Conservation (phyloP, 2,329 filamentous ascomycete species). For the Aspergillus candidus region DNA sequence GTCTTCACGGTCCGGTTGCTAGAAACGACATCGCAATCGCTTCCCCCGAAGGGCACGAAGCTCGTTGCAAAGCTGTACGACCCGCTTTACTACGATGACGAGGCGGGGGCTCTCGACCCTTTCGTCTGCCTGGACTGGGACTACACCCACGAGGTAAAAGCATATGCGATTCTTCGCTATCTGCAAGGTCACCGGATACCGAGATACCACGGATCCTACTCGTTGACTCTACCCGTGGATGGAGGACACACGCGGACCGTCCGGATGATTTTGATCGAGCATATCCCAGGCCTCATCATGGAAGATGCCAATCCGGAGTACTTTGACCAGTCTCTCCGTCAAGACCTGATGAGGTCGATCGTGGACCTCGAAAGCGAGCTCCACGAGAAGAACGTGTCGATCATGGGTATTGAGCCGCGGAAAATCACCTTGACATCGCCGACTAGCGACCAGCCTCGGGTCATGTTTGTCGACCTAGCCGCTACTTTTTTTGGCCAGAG, state of each 20-base stretch:
- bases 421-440: constrained; percentile 13
- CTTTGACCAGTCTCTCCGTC: constrained; percentile 9
- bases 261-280: constrained; percentile 19
- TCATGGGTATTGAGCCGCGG: constrained; percentile 11
- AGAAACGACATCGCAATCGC: constrained; percentile 1
- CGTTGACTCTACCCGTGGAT: constrained; percentile 14
- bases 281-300: constrained; percentile 16
- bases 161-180: constrained; percentile 12
- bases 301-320: constrained; percentile 6
- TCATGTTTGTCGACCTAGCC: constrained; percentile 16
- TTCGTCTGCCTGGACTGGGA: constrained; percentile 19
- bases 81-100: constrained; percentile 19
- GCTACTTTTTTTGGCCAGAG: constrained; percentile 13
- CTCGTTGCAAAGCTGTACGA: constrained; percentile 21
- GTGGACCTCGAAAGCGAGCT: constrained; percentile 16
- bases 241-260: constrained; percentile 7
- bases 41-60: constrained; percentile 5
- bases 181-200: constrained; percentile 17
- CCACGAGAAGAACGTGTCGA: constrained; percentile 10
- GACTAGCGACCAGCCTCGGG: not conserved
- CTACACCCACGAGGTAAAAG: constrained; percentile 19
- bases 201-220: constrained; percentile 20
- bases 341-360: constrained; percentile 16
- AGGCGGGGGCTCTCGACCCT: constrained; percentile 15
- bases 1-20: constrained; percentile 13